Evolutionary conservation across 2,329 filamentous ascomycete genomes (phyloP).

Genomic region (Stagonosporopsis vannaccii): DNA sequence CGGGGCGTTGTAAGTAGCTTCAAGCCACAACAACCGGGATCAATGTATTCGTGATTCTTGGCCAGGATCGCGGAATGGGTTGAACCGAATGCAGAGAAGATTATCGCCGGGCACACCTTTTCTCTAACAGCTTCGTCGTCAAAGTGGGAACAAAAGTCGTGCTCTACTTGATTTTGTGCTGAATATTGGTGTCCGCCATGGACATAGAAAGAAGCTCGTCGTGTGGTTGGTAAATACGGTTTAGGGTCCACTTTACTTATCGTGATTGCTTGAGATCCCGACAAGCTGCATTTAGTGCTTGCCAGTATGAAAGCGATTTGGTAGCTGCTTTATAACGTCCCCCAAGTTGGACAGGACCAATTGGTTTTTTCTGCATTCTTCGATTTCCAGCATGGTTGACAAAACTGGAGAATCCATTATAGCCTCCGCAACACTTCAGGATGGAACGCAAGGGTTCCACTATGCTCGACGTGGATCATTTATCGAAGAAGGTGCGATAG

Average conservation of each 20-base stretch:
- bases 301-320: background rate
- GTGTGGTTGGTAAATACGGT: slow-evolving; percentile 1
- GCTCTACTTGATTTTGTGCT: slow-evolving; percentile 7
- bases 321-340: background rate
- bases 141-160: slow-evolving; percentile 23
- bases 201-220: background rate
- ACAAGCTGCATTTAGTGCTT: background rate
- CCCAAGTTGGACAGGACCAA: background rate
- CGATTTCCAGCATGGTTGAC: background rate
- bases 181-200: background rate
- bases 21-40: background rate
- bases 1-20: background rate
- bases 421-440: slow-evolving; percentile 6
- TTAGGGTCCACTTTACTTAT: background rate
- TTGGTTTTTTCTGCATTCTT: background rate
- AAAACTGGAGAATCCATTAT: slow-evolving; percentile 5
- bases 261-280: background rate
- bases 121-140: slow-evolving; percentile 5
- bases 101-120: background rate
- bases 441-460: slow-evolving; percentile 11
- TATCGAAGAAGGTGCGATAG: background rate
- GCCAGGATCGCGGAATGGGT: slow-evolving; percentile 20
- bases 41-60: slow-evolving; percentile 22
- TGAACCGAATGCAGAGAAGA: slow-evolving; percentile 11
- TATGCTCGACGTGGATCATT: slow-evolving; percentile 24